These are phyloP conservation scores for Eutypa lata DNA, from an alignment of 2,329 filamentous ascomycete genomes.

Conservation along the genomic window DNA sequence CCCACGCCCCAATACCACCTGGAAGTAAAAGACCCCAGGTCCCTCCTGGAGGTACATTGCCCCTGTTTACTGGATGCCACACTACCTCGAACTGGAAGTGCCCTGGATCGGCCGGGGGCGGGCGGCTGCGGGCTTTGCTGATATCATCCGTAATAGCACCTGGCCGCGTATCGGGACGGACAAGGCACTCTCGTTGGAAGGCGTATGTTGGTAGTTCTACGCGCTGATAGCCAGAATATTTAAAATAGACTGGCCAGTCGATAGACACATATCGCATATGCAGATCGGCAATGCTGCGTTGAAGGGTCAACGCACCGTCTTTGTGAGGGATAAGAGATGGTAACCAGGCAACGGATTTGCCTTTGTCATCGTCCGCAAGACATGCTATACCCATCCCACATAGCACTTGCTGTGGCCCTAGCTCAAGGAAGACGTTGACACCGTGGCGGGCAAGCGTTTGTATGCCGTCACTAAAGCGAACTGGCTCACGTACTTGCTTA, in stretches of 20 bases:
- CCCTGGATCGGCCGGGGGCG: neutral
- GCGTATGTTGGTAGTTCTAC: constrained; percentile 29
- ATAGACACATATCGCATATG: constrained; percentile 22
- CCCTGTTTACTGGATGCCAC: constrained; percentile 12
- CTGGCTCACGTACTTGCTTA: constrained; percentile 22
- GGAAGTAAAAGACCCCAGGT: constrained; percentile 15
- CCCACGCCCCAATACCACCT: constrained; percentile 3
- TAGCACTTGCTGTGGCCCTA: constrained; percentile 26
- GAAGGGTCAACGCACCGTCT: constrained; percentile 12
- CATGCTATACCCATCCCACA: constrained; percentile 26
- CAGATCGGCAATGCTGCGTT: constrained; percentile 20
- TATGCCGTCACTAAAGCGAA: constrained; percentile 28
- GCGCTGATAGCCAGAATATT: constrained; percentile 21
- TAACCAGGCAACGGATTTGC: constrained; percentile 17
- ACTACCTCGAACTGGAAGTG: constrained; percentile 13
- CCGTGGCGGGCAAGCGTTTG: constrained; percentile 18
- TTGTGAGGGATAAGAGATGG: constrained; percentile 20
- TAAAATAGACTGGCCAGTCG: constrained; percentile 29
- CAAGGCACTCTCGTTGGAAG: constrained; percentile 22
- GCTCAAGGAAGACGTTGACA: constrained; percentile 26
- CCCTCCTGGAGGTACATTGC: constrained; percentile 1
- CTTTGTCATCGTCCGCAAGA: constrained; percentile 11
- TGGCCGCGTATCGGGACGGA: constrained; percentile 1
- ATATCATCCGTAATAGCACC: neutral
- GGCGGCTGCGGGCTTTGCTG: neutral